phyloP scores from a whole-genome alignment of 306 rosid species.

The Cercis canadensis region DNA sequence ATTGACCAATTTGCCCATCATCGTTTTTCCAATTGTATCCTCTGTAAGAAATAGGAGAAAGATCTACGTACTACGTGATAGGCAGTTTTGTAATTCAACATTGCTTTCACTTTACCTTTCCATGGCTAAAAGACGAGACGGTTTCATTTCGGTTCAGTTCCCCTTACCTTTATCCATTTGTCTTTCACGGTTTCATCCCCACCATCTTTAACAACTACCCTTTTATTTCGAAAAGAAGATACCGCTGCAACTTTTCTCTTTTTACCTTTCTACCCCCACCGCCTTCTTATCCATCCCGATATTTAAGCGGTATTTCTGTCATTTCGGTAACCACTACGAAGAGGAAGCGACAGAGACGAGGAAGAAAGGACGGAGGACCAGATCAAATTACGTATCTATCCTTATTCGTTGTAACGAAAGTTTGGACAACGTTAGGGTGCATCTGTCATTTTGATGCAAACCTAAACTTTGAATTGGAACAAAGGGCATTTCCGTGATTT shows the following conservation, averaged over 20 bases:
- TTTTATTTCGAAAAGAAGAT: slow-evolving; percentile 20
- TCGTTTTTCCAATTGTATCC: not conserved
- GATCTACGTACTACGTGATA: not conserved
- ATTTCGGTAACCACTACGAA: not conserved
- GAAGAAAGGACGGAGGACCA: not conserved
- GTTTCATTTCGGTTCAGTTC: slow-evolving; percentile 18
- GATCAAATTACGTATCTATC: slow-evolving; percentile 26
- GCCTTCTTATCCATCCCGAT: not conserved
- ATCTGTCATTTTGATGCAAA: not conserved
- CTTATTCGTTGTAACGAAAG: not conserved
- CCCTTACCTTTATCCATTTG: no score
- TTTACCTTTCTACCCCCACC: slow-evolving; percentile 45
- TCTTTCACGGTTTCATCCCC: slow-evolving; percentile 29
- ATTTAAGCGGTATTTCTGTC: not conserved
- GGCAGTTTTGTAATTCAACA: slow-evolving; percentile 30
- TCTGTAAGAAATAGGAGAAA: not conserved
- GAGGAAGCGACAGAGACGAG: not conserved
- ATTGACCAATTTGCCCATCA: slow-evolving; percentile 28
- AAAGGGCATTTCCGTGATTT: slow-evolving; percentile 51
- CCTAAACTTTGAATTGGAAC: not conserved
- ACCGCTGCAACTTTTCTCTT: slow-evolving; percentile 30
- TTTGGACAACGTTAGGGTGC: not conserved
- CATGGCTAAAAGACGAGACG: slow-evolving; percentile 23
- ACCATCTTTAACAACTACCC: slow-evolving; percentile 12
- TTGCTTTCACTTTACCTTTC: slow-evolving; percentile 35